Base-by-base conservation (phyloP, 768 basidiomycete genomes). In the Suillus plorans region DNA sequence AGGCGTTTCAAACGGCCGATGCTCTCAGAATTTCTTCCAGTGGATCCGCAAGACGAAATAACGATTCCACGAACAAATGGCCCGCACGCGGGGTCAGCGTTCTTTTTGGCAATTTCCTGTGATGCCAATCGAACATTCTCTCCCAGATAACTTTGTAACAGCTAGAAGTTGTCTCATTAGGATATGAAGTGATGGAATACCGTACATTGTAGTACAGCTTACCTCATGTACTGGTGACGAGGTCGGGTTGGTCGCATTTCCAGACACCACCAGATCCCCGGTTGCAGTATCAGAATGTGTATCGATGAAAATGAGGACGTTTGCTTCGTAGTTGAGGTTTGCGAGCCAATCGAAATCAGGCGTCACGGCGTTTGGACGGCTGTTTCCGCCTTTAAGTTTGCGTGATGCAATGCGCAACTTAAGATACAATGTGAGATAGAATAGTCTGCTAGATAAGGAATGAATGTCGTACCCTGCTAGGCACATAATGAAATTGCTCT, bases 11-110 rank as follows among this genome's bases (percentile, higher is more conserved):
- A 22, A 7, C 31, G 28, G 1, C 4, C 14, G 5, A 62, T 3
- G 10, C 49, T 62, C 31, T 22, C 4, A 4, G 18, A 0, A 0
- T 28, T 20, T 14, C 61, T 45, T 4, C 45, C 61, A 10, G 61
- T 14, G 1, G 61, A 49, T 5, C 61, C 49, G 4, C 61, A 62
- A 9, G 49, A 28, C 1, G 28, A 34, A 16, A 52, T 5, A 0
- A 47, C 36, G 14, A 60, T 36, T 0, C 60, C 60, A 44, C 60
- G 25, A n/a, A 60, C 20, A 31, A 60, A 42, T 42, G 60, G 49
- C 8, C 25, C 0, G 8, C 20, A 1, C 0, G 0, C 0, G 9
- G 4, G 9, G 20, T 45, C 28, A 6, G 25, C 2, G 7, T 47
- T 47, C 0, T 28, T 50, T 14, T 25, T n/a, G 0, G 2, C 20